Evolutionary conservation across 768 basidiomycete species (phyloP), one percentile per base, ranked within the genome.

Genomic region (Boletus tylopilopsis): DNA sequence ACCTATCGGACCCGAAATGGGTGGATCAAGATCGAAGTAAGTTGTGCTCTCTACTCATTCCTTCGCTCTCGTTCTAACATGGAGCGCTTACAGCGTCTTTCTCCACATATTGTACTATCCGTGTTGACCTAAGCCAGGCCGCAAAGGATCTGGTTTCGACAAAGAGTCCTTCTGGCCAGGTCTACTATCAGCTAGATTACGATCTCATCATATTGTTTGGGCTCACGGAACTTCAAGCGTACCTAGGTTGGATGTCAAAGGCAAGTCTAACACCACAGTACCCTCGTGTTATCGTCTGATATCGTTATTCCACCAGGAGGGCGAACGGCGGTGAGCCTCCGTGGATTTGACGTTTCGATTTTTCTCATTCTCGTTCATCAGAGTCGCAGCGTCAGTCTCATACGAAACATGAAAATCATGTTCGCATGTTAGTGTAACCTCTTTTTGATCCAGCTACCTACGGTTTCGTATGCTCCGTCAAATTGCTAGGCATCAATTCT

Each of bases 11-110:
- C 25, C 53, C 53, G 6, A 40, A 42, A 45, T 46, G 49, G 54
- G 38, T 55, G 21, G 49, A 57, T 38, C 29, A 42, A 45, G 56
- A 57, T 33, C 15, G 24, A 51, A 23, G 37, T 22, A 38, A 23
- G 37, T 16, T 0, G n/a, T n/a, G n/a, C n/a, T n/a, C n/a, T n/a
- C n/a, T 12, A 13, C 23, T 23, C 11, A n/a, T n/a, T 23, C 16
- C 37, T 13, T 38, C 23, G 6, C 22, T 8, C 7, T 24, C 37
- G 22, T 5, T 15, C 12, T 23, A 15, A 38, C 13, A 6, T 5
- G 2, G 15, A 23, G 2, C 13, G 7, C n/a, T 23, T 36, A 7
- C 12, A 38, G 37, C 37, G 12, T 38, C 22, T 8, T 38, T 38
- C 3, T 38, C 22, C 25, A 27, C 25, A 5, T 9, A 5, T 9